Percentiles rank a stretch among this genome's conserved stretches.
Evolutionary conservation across 768 basidiomycete genomes (phyloP).

Genomic region (Daedaleopsis nitida): DNA sequence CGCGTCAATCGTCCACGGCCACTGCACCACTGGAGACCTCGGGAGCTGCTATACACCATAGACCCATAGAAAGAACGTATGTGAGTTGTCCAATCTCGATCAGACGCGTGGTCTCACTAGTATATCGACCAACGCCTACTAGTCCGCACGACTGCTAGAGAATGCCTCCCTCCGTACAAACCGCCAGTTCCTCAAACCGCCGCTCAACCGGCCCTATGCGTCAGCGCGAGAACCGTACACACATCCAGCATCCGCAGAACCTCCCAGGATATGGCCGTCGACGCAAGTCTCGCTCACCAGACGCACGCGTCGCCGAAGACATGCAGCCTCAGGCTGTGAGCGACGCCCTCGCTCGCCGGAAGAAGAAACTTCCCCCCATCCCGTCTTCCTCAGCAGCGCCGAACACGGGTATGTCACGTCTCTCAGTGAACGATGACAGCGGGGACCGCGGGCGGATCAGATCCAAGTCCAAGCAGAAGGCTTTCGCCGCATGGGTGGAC

Average conservation of each 20-base stretch:
- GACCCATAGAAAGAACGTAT: too few species aligned
- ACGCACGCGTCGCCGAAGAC: conserved; percentile 26
- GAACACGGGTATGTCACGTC: neutral
- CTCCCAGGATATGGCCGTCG: conserved; percentile 22
- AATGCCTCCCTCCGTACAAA: conserved; percentile 14
- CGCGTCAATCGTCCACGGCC: too few species aligned
- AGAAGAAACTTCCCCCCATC: conserved; percentile 29
- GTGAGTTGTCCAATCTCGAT: too few species aligned
- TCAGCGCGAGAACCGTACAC: conserved; percentile 26
- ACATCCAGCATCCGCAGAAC: neutral
- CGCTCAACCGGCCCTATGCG: conserved; percentile 14
- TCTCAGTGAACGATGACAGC: conserved; percentile 4
- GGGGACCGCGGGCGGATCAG: conserved; percentile 18
- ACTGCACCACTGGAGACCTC: too few species aligned
- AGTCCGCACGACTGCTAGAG: too few species aligned
- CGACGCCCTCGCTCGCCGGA: conserved; percentile 32
- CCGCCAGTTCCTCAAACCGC: conserved; percentile 7
- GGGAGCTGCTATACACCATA: too few species aligned
- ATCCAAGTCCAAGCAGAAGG: conserved; percentile 13
- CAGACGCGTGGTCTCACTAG: too few species aligned
- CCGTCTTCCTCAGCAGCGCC: neutral
- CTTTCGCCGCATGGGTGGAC: conserved; percentile 10
- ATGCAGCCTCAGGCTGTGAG: conserved; percentile 8
- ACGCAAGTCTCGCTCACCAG: conserved; percentile 39
- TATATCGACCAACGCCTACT: too few species aligned